Conservation (phyloP, 441 rosid genomes). For the Populus trichocarpa region DNA sequence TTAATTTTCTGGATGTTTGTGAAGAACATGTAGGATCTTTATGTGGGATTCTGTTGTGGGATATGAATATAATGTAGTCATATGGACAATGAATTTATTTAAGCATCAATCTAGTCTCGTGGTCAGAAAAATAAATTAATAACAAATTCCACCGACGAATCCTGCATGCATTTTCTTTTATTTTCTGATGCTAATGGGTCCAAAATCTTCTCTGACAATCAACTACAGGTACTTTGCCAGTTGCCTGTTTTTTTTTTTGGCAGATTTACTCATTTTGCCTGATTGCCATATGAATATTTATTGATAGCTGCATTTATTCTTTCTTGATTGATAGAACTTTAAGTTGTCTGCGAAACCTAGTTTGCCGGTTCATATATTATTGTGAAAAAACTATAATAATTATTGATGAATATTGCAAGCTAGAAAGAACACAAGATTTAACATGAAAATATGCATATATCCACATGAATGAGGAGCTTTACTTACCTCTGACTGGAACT, state of each 20-base stretch:
- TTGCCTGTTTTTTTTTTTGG: not conserved
- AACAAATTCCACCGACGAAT: constrained; percentile 12
- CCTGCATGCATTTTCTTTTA: not conserved
- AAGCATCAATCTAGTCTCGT: not conserved
- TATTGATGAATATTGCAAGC: too few species aligned
- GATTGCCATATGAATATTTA: constrained; percentile 1
- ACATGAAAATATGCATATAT: too few species aligned
- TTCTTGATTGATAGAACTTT: constrained; percentile 36
- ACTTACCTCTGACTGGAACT: too few species aligned
- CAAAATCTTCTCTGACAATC: not conserved
- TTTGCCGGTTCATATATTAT: too few species aligned
- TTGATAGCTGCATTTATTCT: constrained; percentile 42
- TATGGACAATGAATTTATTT: not conserved
- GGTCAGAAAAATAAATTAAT: not conserved
- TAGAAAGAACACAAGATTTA: too few species aligned
- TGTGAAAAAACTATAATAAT: too few species aligned
- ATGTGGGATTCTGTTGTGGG: too few species aligned
- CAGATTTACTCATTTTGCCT: too few species aligned
- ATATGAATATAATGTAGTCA: too few species aligned
- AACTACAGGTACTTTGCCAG: not conserved
- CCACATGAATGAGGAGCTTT: too few species aligned
- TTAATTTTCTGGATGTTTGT: too few species aligned
- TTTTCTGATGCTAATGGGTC: constrained; percentile 11
- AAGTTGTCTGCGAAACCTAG: constrained; percentile 16
- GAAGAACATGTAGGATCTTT: too few species aligned